A percentile compares a stretch with the other conserved stretches of the same genome.
phyloP scores from a whole-genome alignment of 331 rosid genomes.

The Telfairia occidentalis region DNA sequence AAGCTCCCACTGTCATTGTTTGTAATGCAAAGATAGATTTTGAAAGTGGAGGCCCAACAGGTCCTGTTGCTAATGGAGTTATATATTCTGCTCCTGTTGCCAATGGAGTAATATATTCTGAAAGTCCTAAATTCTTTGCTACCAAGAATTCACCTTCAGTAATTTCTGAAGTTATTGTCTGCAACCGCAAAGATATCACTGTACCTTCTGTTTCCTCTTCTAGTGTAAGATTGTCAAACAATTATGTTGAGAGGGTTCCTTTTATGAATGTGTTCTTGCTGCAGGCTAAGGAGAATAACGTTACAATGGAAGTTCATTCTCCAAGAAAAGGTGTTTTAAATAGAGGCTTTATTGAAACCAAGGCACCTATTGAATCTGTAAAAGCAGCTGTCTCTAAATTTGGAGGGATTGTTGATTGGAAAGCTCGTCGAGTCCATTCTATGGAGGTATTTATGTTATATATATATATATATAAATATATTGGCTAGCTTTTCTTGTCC shows the following conservation, averaged over 20 bases:
- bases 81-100: slow-evolving; percentile 6
- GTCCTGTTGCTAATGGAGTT: slow-evolving; percentile 4
- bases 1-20: slow-evolving; percentile 19
- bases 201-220: slow-evolving; percentile 1
- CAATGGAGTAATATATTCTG: slow-evolving; percentile 8
- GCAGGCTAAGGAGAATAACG: neutral
- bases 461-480: too few species aligned
- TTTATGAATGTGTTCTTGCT: neutral
- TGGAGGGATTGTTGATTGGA: slow-evolving; percentile 99
- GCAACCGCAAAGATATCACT: neutral
- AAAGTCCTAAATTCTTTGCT: slow-evolving; percentile 9
- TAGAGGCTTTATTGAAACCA: slow-evolving; percentile 66
- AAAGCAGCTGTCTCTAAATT: slow-evolving; percentile 94
- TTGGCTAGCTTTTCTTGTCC: neutral
- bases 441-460: slow-evolving; percentile 48
- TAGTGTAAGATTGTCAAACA: neutral
- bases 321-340: slow-evolving; percentile 25
- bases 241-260: neutral
- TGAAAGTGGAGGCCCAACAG: slow-evolving; percentile 14
- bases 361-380: slow-evolving; percentile 88
- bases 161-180: slow-evolving; percentile 9
- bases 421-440: slow-evolving; percentile 72
- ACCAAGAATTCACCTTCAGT: slow-evolving; percentile 24
- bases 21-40: slow-evolving; percentile 32
- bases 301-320: slow-evolving; percentile 17